phyloP scores from a whole-genome alignment of 495 filamentous ascomycete genomes.

The Corynascus novoguineensis region DNA sequence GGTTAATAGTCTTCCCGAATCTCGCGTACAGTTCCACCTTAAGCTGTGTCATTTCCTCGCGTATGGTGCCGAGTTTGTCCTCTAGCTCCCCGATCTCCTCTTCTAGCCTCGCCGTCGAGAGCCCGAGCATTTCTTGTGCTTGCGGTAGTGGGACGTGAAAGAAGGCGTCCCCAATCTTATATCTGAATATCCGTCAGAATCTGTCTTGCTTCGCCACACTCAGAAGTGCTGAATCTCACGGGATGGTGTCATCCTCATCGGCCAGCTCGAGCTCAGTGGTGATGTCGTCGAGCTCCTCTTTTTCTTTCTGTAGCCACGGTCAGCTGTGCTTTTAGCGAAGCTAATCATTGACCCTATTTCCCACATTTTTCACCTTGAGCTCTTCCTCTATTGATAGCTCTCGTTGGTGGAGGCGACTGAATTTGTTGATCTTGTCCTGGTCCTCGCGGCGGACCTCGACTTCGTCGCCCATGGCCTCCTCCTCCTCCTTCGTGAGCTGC shows the following conservation, averaged over 20 bases:
- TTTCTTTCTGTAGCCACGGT: constrained; percentile 72
- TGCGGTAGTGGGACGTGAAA: constrained; percentile 76
- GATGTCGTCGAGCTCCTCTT: constrained; percentile 93
- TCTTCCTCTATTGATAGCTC: constrained; percentile 73
- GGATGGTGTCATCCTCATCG: constrained; percentile 89
- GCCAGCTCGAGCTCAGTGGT: constrained; percentile 86
- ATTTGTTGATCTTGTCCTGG: constrained; percentile 97
- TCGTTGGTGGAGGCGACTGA: constrained; percentile 88
- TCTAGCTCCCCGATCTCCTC: constrained; percentile 69
- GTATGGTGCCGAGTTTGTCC: constrained; percentile 62
- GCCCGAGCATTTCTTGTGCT: constrained; percentile 74
- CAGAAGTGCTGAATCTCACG: constrained; percentile 48
- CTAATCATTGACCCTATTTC: neutral
- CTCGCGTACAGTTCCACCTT: constrained; percentile 91
- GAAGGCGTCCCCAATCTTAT: constrained; percentile 95
- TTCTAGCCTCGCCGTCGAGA: constrained; percentile 65
- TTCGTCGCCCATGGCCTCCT: constrained; percentile 68
- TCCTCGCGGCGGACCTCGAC: constrained; percentile 91
- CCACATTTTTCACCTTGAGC: constrained; percentile 73
- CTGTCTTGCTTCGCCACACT: neutral
- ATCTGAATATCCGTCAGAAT: constrained; percentile 48
- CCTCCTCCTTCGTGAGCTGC: constrained; percentile 90
- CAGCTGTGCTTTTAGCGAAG: constrained; percentile 6
- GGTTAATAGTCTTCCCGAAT: constrained; percentile 91
- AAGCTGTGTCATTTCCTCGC: constrained; percentile 79